Evolutionary conservation across 345 rosid species (phyloP).

Genomic region (Litchi chinensis): DNA sequence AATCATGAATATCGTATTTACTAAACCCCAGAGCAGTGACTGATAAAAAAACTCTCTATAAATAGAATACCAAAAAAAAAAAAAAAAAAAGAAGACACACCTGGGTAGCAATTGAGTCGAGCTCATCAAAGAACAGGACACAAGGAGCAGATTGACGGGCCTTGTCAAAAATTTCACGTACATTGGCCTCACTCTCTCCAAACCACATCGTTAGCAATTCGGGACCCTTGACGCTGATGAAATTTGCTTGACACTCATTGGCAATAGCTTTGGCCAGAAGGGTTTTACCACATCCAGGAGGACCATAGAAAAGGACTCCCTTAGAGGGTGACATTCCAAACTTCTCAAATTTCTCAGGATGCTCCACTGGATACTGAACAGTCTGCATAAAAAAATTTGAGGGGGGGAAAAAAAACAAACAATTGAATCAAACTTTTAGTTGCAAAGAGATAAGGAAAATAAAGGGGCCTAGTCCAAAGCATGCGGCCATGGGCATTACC

Average conservation of each 20-base stretch:
- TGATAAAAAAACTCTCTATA: neutral
- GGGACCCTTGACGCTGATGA: conserved; percentile 94
- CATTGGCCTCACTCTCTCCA: conserved; percentile 97
- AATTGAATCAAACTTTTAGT: neutral
- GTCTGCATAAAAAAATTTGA: conserved; percentile 48
- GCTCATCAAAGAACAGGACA: conserved; percentile 91
- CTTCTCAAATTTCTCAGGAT: conserved; percentile 95
- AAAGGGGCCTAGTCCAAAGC: neutral
- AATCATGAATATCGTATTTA: neutral
- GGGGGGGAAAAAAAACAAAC: too few species aligned
- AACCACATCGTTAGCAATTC: conserved; percentile 99
- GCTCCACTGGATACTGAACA: conserved; percentile 99
- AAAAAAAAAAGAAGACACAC: conserved; percentile 32
- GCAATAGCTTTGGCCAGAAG: conserved; percentile 97
- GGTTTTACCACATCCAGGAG: conserved; percentile 99
- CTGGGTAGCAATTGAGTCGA: conserved; percentile 97
- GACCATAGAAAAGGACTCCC: conserved; percentile 96
- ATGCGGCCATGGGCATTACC: conserved; percentile 41
- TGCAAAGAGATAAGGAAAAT: neutral
- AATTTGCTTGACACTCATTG: conserved; percentile 95
- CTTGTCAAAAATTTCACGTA: conserved; percentile 94
- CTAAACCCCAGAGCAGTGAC: neutral
- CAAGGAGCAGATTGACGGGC: conserved; percentile 97
- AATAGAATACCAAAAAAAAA: neutral
- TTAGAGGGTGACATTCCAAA: conserved; percentile 98